Evolutionary conservation across 768 basidiomycete genomes (phyloP), one percentile per base, ranked within the genome.

Genomic region (Leucosporidium scottii): DNA sequence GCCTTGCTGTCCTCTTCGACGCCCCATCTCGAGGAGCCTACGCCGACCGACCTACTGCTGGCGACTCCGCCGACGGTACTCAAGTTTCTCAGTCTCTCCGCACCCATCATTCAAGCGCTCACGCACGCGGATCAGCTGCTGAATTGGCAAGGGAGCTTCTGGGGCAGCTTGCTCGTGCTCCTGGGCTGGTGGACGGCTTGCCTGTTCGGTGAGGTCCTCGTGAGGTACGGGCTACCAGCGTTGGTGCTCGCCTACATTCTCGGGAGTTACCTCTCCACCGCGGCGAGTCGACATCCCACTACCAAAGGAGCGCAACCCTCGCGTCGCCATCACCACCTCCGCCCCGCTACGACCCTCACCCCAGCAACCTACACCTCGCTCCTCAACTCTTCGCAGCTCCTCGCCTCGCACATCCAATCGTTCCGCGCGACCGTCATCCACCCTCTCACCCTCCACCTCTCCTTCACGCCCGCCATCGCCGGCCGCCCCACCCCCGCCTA

Each of bases 1-100:
- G 59, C 65, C 7, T 36, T 69, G 50, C 34, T 72, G 8, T 69
- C 67, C 15, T 66, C 71, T n/a, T 69, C 71, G 39, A 64, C 65
- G 0, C 67, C 71, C 9, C 59, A 65, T 10, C 15, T 44, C 51
- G 67, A 67, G 4, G 72, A 73, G 23, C 68, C 68, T 0, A 66
- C 69, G 9, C 75, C 73, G 27, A 70, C 75, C 48, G 74, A 75
- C 61, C 59, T 74, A 10, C 64, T 77, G 30, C 68, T 75, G 25
- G 65, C 75, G 17, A 74, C 75, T 8, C 77, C 77, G 10, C 70
- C 77, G 0, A 67, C 73, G n/a, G 64, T 77, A 34, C 62, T 76
- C 28, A 73, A 73, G 31, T 72, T 77, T 21, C 68, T 77, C 49
- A 69, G 73, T 53, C 70, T 75, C 30, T 48, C 66, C n/a, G 69